phyloP scores from a whole-genome alignment of 306 rosid genomes.

The Abrus pulchellus region DNA sequence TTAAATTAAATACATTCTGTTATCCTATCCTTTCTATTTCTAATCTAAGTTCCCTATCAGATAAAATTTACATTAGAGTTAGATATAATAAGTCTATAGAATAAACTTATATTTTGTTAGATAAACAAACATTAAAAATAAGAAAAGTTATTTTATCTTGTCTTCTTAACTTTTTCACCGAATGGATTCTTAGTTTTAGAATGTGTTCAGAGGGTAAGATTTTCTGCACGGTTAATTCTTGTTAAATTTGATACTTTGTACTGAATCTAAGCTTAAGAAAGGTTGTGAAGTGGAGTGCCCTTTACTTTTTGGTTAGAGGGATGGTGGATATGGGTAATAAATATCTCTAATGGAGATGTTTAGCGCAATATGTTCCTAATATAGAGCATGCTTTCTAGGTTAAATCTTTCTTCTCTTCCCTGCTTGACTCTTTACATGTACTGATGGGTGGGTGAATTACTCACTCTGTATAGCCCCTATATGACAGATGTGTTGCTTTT shows the following conservation, averaged over 20 bases:
- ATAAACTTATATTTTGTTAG: too few relatives aligned
- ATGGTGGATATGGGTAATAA: slow-evolving; percentile 16
- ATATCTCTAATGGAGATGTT: slow-evolving; percentile 17
- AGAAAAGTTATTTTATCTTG: too few relatives aligned
- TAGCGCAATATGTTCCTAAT: slow-evolving; percentile 16
- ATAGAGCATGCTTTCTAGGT: slow-evolving; percentile 38
- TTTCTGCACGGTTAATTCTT: slow-evolving; percentile 17
- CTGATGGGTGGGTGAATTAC: slow-evolving; percentile 43
- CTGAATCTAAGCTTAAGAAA: slow-evolving; percentile 33
- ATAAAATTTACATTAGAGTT: too few relatives aligned
- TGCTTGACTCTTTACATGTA: slow-evolving; percentile 21
- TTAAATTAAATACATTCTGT: too few relatives aligned
- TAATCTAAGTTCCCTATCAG: too few relatives aligned
- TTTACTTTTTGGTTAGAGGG: slow-evolving; percentile 3
- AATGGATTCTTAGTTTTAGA: not conserved
- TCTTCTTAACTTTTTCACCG: too few relatives aligned
- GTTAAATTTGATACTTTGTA: slow-evolving; percentile 4
- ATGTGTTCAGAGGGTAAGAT: slow-evolving; percentile 16
- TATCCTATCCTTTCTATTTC: too few relatives aligned
- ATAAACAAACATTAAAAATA: too few relatives aligned
- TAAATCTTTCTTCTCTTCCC: slow-evolving; percentile 36
- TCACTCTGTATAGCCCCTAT: slow-evolving; percentile 43
- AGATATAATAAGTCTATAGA: too few relatives aligned
- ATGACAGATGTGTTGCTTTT: slow-evolving; percentile 33
- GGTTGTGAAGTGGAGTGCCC: slow-evolving; percentile 20